Conservation (phyloP, 2,329 filamentous ascomycete species). For the Exophiala oligosperma region DNA sequence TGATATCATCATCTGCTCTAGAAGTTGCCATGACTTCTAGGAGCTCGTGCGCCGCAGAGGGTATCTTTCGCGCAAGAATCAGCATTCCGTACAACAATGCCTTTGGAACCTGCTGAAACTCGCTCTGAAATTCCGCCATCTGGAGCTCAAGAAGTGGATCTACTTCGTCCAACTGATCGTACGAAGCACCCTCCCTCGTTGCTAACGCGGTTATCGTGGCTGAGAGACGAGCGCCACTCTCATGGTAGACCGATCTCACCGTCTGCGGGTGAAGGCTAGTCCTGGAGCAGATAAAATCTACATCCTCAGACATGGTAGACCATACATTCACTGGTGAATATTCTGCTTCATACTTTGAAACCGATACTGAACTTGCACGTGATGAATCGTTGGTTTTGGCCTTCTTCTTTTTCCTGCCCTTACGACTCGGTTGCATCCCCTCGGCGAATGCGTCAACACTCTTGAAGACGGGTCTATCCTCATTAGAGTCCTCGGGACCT, state of each 20-base stretch:
- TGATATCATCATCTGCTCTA: constrained; percentile 24
- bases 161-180: constrained; percentile 37
- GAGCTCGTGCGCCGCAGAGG: constrained; percentile 59
- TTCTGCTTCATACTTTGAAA: constrained; percentile 22
- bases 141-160: constrained; percentile 49
- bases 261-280: constrained; percentile 45
- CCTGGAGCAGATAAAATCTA: constrained; percentile 61
- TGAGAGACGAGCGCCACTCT: constrained; percentile 56
- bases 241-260: constrained; percentile 60
- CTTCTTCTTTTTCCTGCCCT: constrained; percentile 33
- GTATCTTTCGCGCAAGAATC: constrained; percentile 57
- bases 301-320: constrained; percentile 56
- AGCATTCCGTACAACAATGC: constrained; percentile 55
- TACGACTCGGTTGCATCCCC: constrained; percentile 44
- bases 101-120: constrained; percentile 55
- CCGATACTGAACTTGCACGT: constrained; percentile 30
- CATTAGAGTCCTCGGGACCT: constrained; percentile 52
- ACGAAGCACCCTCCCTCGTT: constrained; percentile 45
- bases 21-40: constrained; percentile 53
- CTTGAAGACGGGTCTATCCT: constrained; percentile 54
- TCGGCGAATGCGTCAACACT: constrained; percentile 81
- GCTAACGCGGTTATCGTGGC: constrained; percentile 58
- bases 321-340: constrained; percentile 53
- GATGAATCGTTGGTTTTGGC: constrained; percentile 18
- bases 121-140: constrained; percentile 53